Evolutionary conservation across 2,329 filamentous ascomycete genomes (phyloP).

Genomic region (Karstenula rhodostoma): DNA sequence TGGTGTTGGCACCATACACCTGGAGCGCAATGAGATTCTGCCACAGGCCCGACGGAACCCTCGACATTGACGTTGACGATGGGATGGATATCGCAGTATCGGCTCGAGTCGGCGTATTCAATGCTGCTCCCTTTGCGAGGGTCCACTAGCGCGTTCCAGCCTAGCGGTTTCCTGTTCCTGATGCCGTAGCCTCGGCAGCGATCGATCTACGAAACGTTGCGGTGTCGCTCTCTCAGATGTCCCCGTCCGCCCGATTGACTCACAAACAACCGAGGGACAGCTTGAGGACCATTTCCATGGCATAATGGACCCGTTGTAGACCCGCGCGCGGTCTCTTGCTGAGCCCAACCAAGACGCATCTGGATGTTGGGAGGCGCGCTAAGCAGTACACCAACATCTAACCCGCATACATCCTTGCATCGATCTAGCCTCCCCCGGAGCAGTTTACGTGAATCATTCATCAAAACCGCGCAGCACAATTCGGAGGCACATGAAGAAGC

Average conservation of each 20-base stretch:
- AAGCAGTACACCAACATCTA: conserved; percentile 4
- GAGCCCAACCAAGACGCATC: neutral
- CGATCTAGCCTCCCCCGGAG: conserved; percentile 5
- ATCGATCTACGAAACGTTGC: neutral
- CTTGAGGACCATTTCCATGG: neutral
- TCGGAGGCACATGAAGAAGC: neutral
- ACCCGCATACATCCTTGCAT: conserved; percentile 1
- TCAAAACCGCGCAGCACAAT: neutral
- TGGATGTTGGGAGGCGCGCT: conserved; percentile 9
- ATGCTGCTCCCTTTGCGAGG: neutral
- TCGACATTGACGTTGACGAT: conserved; percentile 41
- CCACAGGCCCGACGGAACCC: conserved; percentile 70
- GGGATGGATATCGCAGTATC: neutral
- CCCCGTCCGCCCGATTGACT: neutral
- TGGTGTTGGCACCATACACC: conserved; percentile 83
- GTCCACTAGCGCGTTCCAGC: conserved; percentile 9
- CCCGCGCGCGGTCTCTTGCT: neutral
- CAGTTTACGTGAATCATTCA: conserved; percentile 6
- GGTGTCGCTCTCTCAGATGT: neutral
- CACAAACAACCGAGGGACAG: neutral
- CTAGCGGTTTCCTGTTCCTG: conserved; percentile 19
- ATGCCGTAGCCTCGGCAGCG: neutral
- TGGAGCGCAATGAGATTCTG: conserved; percentile 74
- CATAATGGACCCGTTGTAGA: conserved; percentile 2
- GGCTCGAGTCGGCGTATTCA: neutral